Base-by-base conservation (phyloP, 2,329 filamentous ascomycete genomes). In the Claviceps fusiformis region DNA sequence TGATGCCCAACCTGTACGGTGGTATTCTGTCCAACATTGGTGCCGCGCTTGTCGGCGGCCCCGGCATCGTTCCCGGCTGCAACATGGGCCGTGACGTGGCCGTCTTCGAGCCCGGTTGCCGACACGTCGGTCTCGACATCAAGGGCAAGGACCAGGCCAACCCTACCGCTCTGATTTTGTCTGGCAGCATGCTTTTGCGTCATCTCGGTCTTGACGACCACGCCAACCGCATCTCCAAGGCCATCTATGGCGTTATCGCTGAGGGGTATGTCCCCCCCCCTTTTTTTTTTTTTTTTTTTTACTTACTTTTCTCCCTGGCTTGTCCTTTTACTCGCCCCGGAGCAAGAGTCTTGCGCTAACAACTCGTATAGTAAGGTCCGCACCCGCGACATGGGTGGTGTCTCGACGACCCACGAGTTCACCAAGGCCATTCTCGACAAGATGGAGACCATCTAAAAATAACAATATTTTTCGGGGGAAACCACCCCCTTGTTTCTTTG, bases 101-200 rank as follows among this genome's bases (percentile, higher is more conserved):
- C 64, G 89, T 98, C 63, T 98, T 98, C 74, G 93, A 98, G 82
- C 93, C 93, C 58, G 93, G 93, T 62, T 98, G 93, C 85, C 87
- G 93, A 75, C 93, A 98, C 81, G 93, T 98, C 70, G 93, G 93
- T 75, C 86, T 98, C 52, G 93, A 98, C 73, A 98, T 98, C 78
- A 91, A 97, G 85, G 93, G 93, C 79, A 96, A 96, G 81, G 91
- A 96, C 75, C 90, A 97, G 79, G 93, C 93, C 62, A 98, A 98
- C 82, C 93, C 93, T 54, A 96, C 90, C 55, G 93, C 93, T 61
- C 80, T 98, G 78, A 82, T 98, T 63, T 86, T 98, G 60, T 95
- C 89, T 57, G 90, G 90, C 62, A 88, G 89, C 70, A 98, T 98
- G 93, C 86, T 98, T 66, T 82, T 98, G 71, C 87, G 93, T 70